Conservation (phyloP, 148 eudicot species). For the Diospyros lotus region DNA sequence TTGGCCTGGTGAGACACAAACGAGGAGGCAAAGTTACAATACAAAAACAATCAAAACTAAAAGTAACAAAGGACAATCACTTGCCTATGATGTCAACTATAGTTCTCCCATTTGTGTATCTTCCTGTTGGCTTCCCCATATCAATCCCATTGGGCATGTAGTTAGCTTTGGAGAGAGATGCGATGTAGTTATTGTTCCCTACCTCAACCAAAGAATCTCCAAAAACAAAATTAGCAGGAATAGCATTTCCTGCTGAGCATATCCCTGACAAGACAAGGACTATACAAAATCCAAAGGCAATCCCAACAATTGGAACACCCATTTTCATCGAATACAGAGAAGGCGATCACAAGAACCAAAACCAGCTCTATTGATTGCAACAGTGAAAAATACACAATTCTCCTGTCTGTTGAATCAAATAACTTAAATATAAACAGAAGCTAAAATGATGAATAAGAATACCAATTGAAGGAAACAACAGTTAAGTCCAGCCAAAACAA, state of each 20-base stretch:
- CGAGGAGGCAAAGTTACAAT: background rate
- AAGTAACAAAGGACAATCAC: background rate
- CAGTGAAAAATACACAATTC: background rate
- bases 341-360: background rate
- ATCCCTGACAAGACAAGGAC: slow-evolving; percentile 1
- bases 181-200: slow-evolving; percentile 78
- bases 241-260: slow-evolving; percentile 14
- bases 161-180: slow-evolving; percentile 60
- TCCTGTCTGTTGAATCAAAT: too few species aligned
- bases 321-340: slow-evolving; percentile 1
- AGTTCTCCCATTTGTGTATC: slow-evolving; percentile 78
- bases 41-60: background rate
- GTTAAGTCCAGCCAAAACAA: background rate
- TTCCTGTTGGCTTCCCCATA: slow-evolving; percentile 65
- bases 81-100: slow-evolving; percentile 67
- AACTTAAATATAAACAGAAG: background rate
- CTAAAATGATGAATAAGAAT: background rate
- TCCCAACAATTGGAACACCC: background rate
- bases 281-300: background rate
- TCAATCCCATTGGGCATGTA: slow-evolving; percentile 67
- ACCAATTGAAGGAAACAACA: background rate
- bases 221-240: slow-evolving; percentile 62
- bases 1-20: slow-evolving; percentile 38
- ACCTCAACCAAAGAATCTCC: slow-evolving; percentile 81
- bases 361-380: too few species aligned